Evolutionary conservation across 2,329 filamentous ascomycete genomes (phyloP).

Genomic region (Sarocladium strictum): DNA sequence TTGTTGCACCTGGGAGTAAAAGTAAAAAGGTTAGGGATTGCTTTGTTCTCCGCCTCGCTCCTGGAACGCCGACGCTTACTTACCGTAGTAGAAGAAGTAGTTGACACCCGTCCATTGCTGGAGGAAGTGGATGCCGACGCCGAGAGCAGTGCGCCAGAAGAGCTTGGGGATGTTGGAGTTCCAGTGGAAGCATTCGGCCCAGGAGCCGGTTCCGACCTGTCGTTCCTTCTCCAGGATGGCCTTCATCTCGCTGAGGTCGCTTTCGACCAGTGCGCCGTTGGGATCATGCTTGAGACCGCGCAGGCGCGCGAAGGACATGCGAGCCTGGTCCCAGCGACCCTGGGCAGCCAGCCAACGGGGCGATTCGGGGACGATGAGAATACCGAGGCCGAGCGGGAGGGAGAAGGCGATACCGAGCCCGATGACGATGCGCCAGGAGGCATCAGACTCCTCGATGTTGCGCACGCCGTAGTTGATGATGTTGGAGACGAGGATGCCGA

Average conservation of each 20-base stretch:
- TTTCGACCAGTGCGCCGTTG: constrained; percentile 36
- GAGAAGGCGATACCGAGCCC: constrained; percentile 48
- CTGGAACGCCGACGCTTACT: no score
- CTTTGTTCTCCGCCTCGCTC: no score
- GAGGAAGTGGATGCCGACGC: constrained; percentile 56
- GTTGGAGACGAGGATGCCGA: constrained; percentile 57
- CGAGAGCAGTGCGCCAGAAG: constrained; percentile 58
- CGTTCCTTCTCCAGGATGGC: constrained; percentile 39
- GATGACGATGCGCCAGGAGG: constrained; percentile 59
- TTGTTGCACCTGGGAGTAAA: constrained; percentile 47
- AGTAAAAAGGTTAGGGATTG: background rate
- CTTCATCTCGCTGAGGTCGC: constrained; percentile 48
- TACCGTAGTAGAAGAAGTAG: constrained; percentile 59
- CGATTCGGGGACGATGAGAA: constrained; percentile 49
- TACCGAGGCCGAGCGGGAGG: constrained; percentile 44
- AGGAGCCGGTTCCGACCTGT: constrained; percentile 39
- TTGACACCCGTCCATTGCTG: constrained; percentile 58
- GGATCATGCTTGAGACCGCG: constrained; percentile 44
- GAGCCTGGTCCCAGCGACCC: constrained; percentile 40
- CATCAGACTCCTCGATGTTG: constrained; percentile 31
- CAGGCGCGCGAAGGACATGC: constrained; percentile 45
- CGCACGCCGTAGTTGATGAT: constrained; percentile 48
- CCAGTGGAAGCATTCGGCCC: constrained; percentile 56
- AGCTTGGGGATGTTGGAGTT: constrained; percentile 48
- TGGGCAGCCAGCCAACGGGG: constrained; percentile 49